Evolutionary conservation across 805 yeast genomes (phyloP), one percentile per base, ranked within the genome.

Genomic region (Candida germanica): DNA sequence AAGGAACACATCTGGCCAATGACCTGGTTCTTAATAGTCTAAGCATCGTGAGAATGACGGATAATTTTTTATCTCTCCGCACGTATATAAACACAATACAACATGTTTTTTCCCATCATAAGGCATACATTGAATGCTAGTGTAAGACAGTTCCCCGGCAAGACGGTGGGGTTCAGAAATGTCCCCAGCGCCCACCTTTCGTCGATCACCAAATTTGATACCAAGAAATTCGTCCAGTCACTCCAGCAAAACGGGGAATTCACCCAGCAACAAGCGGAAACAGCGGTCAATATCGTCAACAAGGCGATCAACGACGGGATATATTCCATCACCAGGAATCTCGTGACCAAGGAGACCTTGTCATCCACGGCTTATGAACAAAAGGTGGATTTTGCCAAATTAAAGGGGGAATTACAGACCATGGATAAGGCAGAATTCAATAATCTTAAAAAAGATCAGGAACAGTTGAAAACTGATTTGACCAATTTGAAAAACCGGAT

Each of bases 311-410:
- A 80, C 49, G 93, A 87, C 44, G 93, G 96, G 4, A 79, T 88
- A 20, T 73, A 74, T 15, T 77, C 83, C 38, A 80, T 87, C 17
- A 79, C 89, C 7, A 71, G 80, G 25, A 83, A 83, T 51, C 64
- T 91, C 38, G 95, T 91, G n/a, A 78, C 88, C 17, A 82, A 87
- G 49, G 96, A 88, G 49, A 79, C 82, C 29, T 71, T 91, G 29
- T 79, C 86, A 20, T 80, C 88, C 47, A 75, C 88, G 53, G 83
- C 96, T 3, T 93, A 93, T 59, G 96, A 91, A 56, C 98, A 93
- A 52, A 87, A 91, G 50, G 97, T 93, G 21, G 98, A 93, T 55
- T 91, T 93, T 70, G 93, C 96, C 25, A 91, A 91, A 54, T 73
- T 93, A 42, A 83, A 89, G 53, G 95, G 96, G 21, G 98, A 91